A percentile compares a stretch with the other conserved stretches of the same genome.
Evolutionary conservation across 371 early-diverging fungal genomes (phyloP).

Genomic region (Circinella umbellata): DNA sequence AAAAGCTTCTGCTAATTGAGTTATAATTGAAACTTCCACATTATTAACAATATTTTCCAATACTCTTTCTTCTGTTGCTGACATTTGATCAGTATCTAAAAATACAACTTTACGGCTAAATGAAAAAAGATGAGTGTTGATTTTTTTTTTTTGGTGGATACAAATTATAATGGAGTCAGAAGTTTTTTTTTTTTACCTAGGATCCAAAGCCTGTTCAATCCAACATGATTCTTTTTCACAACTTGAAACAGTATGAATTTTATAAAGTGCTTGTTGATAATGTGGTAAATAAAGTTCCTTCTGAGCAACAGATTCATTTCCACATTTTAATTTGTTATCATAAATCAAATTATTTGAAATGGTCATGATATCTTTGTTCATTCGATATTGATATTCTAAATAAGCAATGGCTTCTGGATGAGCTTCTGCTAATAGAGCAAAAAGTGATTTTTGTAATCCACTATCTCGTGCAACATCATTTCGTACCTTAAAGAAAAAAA

Average conservation of each 20-base stretch:
- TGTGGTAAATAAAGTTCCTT: conserved; percentile 56
- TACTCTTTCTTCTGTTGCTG: conserved; percentile 60
- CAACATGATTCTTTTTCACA: conserved; percentile 56
- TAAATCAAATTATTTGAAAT: conserved; percentile 90
- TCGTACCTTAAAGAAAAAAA: conserved; percentile 46
- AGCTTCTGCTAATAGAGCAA: conserved; percentile 78
- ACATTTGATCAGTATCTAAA: conserved; percentile 78
- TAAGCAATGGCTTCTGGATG: conserved; percentile 80
- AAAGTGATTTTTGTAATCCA: conserved; percentile 72
- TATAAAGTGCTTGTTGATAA: conserved; percentile 32
- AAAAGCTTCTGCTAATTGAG: conserved; percentile 60
- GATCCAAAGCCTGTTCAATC: conserved; percentile 68
- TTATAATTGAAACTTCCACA: conserved; percentile 71
- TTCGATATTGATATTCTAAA: conserved; percentile 95
- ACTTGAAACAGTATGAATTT: conserved; percentile 17
- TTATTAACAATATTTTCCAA: conserved; percentile 68
- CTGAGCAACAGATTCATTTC: conserved; percentile 66
- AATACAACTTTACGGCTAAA: conserved; percentile 73
- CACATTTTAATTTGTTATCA: conserved; percentile 79
- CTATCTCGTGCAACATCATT: conserved; percentile 54
- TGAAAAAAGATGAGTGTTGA: no score
- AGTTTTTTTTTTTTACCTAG: no score
- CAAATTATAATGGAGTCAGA: no score
- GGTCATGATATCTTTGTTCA: conserved; percentile 94
- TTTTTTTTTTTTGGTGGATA: neutral